Evolutionary conservation across 805 yeast species (phyloP).

Genomic region (Myxozyma monticola): DNA sequence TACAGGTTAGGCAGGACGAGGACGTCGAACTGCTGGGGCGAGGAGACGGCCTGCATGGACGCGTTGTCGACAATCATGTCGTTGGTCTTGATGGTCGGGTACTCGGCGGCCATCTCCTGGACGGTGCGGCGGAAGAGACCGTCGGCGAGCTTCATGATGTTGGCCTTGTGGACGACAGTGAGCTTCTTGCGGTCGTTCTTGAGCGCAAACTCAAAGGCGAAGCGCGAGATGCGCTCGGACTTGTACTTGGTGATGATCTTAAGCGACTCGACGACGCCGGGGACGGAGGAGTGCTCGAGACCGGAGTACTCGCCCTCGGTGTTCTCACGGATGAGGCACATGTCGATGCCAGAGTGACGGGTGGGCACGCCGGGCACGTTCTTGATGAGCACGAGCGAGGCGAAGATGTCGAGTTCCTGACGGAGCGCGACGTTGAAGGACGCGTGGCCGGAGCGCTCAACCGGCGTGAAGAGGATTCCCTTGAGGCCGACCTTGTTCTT

Average conservation of each 20-base stretch:
- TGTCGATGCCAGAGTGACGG: constrained; percentile 82
- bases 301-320: constrained; percentile 99
- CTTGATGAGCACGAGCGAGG: constrained; percentile 90
- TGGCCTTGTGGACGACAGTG: constrained; percentile 98
- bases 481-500: constrained; percentile 96
- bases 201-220: constrained; percentile 93
- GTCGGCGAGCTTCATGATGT: constrained; percentile 98
- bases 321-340: constrained; percentile 96
- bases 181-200: constrained; percentile 89
- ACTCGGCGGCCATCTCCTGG: constrained; percentile 78
- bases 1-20: constrained; percentile 97
- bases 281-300: constrained; percentile 94
- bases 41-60: constrained; percentile 98
- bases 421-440: constrained; percentile 94
- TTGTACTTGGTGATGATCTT: constrained; percentile 92
- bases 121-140: constrained; percentile 96
- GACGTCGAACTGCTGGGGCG: constrained; percentile 97
- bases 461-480: constrained; percentile 92
- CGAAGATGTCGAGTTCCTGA: constrained; percentile 93
- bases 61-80: constrained; percentile 98
- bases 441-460: constrained; percentile 71
- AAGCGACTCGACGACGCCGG: constrained; percentile 92
- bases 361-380: constrained; percentile 92
- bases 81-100: constrained; percentile 77
- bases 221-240: constrained; percentile 96